Conservation (phyloP, 2,329 filamentous ascomycete species). For the Arthrinium phaeospermum region DNA sequence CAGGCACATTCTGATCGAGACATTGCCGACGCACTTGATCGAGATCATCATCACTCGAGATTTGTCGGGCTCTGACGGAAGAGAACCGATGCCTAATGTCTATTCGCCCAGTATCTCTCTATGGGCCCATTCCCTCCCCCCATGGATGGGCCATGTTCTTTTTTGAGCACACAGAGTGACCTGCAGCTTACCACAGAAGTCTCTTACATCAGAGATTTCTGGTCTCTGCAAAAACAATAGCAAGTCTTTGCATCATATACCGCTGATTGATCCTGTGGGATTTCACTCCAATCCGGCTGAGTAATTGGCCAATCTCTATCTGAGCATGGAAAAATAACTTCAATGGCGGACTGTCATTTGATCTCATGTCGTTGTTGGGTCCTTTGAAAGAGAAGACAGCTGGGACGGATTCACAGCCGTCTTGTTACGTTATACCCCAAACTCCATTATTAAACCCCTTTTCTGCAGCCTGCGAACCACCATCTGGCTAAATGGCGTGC, state of each 20-base stretch:
- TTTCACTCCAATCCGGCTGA: neutral
- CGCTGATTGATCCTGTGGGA: neutral
- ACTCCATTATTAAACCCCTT: neutral
- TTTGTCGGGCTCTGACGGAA: neutral
- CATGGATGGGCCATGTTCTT: neutral
- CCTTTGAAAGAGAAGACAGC: too few species aligned
- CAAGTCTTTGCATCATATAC: too few species aligned
- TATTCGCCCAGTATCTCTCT: neutral
- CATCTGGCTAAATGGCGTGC: neutral
- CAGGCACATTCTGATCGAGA: neutral
- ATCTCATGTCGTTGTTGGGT: neutral
- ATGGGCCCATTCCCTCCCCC: neutral
- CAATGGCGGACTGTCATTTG: neutral
- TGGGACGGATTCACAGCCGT: neutral
- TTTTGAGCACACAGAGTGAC: neutral
- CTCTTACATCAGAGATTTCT: too few species aligned
- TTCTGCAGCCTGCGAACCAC: neutral
- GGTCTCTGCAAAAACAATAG: too few species aligned
- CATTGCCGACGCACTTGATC: neutral
- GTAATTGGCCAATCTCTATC: neutral
- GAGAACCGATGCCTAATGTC: neutral
- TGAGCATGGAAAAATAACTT: neutral
- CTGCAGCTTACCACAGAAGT: too few species aligned
- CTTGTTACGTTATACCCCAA: neutral
- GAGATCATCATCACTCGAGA: neutral